phyloP scores from a whole-genome alignment of 139 green algal species.

The Gonium pectorale region DNA sequence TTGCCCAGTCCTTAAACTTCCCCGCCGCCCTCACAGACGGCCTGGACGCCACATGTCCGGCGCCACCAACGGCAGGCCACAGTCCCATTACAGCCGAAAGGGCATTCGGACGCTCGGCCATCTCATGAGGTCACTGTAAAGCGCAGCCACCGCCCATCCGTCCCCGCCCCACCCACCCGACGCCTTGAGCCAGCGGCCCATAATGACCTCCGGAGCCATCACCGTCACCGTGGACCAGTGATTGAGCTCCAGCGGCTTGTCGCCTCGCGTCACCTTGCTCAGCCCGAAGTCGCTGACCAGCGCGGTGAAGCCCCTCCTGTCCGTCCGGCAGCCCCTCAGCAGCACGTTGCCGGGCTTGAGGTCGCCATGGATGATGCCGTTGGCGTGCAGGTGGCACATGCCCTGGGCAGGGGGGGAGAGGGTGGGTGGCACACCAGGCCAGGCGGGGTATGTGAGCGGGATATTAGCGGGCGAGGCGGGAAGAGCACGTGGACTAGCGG shows the following conservation, averaged over 20 bases:
- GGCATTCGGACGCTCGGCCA: too few relatives aligned
- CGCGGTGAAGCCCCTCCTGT: conserved; percentile 3
- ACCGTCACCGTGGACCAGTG: conserved; percentile 35
- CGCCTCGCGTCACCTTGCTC: conserved; percentile 9
- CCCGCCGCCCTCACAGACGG: not conserved
- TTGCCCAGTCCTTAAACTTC: too few relatives aligned
- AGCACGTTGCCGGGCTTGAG: conserved; percentile 38
- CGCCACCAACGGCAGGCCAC: too few relatives aligned
- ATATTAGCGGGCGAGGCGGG: too few relatives aligned
- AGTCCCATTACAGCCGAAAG: too few relatives aligned
- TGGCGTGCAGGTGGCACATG: conserved; percentile 18
- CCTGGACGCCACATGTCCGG: not conserved
- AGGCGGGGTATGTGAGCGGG: too few relatives aligned
- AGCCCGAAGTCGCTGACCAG: conserved; percentile 19
- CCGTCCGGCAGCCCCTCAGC: conserved; percentile 7
- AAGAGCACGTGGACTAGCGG: too few relatives aligned
- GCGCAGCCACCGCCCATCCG: not conserved
- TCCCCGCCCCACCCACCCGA: conserved; percentile 1
- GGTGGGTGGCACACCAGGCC: too few relatives aligned
- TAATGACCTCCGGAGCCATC: conserved; percentile 27
- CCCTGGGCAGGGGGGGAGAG: too few relatives aligned
- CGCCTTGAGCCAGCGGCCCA: conserved; percentile 21
- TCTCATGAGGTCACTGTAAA: too few relatives aligned
- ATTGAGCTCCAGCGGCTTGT: conserved; percentile 15
- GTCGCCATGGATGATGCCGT: conserved; percentile 17